A percentile compares a stretch with the other conserved stretches of the same genome.
Conservation (phyloP, 768 basidiomycete species). For the Mycena capillaripes region DNA sequence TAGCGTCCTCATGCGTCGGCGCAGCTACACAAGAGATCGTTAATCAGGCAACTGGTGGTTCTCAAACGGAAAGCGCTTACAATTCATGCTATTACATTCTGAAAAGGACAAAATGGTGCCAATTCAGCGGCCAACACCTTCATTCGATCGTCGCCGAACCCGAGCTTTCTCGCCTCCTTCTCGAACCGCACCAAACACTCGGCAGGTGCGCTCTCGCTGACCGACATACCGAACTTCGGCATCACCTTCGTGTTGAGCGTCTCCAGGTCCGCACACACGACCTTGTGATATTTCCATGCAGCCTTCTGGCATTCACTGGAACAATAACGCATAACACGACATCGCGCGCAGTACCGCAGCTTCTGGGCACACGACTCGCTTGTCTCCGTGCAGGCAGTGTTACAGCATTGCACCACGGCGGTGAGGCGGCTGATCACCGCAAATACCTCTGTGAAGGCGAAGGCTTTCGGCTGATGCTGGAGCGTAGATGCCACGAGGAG, state of each 20-base stretch:
- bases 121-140: not conserved
- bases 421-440: not conserved
- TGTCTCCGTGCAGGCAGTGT: constrained; percentile 4
- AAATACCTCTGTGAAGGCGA: not conserved
- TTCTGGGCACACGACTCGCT: constrained; percentile 6
- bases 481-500: not conserved
- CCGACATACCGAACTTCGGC: not conserved
- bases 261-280: not conserved
- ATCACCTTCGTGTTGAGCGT: not conserved
- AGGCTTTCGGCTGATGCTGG: not conserved
- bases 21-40: not conserved
- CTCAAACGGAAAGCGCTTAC: not conserved
- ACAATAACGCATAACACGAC: constrained; percentile 12
- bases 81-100: not conserved
- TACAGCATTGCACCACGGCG: not conserved
- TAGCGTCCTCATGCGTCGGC: not conserved
- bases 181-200: not conserved
- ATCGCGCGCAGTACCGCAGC: constrained; percentile 2
- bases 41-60: too few species aligned
- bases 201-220: not conserved
- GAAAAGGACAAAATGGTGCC: not conserved
- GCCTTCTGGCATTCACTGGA: not conserved
- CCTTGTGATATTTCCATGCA: constrained; percentile 3
- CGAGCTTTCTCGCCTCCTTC: constrained; percentile 6
- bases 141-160: constrained; percentile 1